phyloP scores from a whole-genome alignment of 1,139 yeast species.

The Blastobotrys persicus region DNA sequence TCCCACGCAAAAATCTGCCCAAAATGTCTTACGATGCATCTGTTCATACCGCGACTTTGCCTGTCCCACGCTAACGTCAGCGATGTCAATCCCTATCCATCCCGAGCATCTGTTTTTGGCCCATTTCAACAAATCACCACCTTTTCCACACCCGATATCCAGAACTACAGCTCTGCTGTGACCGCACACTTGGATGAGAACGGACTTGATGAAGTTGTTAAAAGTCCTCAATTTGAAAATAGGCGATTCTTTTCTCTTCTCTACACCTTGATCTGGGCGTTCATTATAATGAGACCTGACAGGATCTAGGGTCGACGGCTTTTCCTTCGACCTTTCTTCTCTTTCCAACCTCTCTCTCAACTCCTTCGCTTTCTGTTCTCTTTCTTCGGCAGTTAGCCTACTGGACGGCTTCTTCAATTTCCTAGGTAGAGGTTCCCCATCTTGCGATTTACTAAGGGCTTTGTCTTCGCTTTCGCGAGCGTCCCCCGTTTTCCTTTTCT shows the following conservation, averaged over 20 bases:
- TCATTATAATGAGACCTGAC: slow-evolving; percentile 85
- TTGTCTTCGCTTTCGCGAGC: not conserved
- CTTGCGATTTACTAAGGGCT: slow-evolving; percentile 2
- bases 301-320: slow-evolving; percentile 37
- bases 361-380: slow-evolving; percentile 25
- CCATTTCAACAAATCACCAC: slow-evolving; percentile 94
- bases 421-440: slow-evolving; percentile 18
- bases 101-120: slow-evolving; percentile 69
- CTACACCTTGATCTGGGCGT: slow-evolving; percentile 66
- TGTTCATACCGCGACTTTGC: slow-evolving; percentile 71
- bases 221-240: slow-evolving; percentile 83
- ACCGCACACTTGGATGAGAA: slow-evolving; percentile 67
- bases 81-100: slow-evolving; percentile 86
- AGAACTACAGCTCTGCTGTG: slow-evolving; percentile 52
- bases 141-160: slow-evolving; percentile 96
- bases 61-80: slow-evolving; percentile 82
- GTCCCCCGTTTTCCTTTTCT: not conserved
- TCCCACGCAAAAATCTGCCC: slow-evolving; percentile 84
- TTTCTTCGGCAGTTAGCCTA: slow-evolving; percentile 25
- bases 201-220: slow-evolving; percentile 88
- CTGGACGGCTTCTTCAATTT: slow-evolving; percentile 30
- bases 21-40: slow-evolving; percentile 50
- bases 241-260: slow-evolving; percentile 72
- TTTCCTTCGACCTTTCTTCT: slow-evolving; percentile 18
- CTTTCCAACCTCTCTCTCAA: slow-evolving; percentile 26